Percentiles rank a stretch among this genome's conserved stretches.
These are phyloP conservation scores for Astrephomene gubernaculifera DNA, from an alignment of 139 green algal species.

Conservation along the genomic window DNA sequence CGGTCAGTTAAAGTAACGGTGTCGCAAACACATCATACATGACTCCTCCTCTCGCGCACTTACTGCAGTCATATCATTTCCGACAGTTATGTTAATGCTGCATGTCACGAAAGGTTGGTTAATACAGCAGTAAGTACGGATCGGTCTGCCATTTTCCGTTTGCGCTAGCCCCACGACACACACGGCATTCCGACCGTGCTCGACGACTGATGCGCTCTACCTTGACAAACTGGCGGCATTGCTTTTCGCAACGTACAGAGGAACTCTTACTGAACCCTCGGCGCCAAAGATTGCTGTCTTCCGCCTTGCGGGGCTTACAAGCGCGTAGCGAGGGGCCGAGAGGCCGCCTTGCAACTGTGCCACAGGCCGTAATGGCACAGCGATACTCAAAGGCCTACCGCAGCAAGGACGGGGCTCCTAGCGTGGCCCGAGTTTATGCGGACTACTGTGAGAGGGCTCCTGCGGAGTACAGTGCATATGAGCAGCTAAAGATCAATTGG, in stretches of 20 bases:
- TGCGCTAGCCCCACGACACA: no score
- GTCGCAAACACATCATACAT: no score
- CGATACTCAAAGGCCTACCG: slow-evolving; percentile 38
- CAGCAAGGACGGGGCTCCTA: slow-evolving; percentile 25
- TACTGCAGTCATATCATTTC: no score
- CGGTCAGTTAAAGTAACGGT: no score
- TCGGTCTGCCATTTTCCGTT: no score
- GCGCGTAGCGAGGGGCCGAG: slow-evolving; percentile 25
- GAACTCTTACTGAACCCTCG: slow-evolving; percentile 10
- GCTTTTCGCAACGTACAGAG: no score
- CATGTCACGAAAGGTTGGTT: no score
- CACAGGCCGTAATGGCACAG: slow-evolving; percentile 19
- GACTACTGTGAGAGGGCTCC: slow-evolving; percentile 44
- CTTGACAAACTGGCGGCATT: neutral
- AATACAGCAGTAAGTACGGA: no score
- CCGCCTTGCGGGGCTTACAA: slow-evolving; percentile 16
- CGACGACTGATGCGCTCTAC: slow-evolving; percentile 6
- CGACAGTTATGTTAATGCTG: no score
- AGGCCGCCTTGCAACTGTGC: slow-evolving; percentile 14
- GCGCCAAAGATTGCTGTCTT: neutral
- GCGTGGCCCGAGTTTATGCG: slow-evolving; percentile 34
- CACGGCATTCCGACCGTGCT: no score
- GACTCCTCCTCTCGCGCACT: no score
- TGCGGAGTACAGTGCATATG: slow-evolving; percentile 84
- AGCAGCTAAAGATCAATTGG: slow-evolving; percentile 64